Conservation (phyloP, 1,284 basidiomycete species). For the Microbotryum scabiosae region DNA sequence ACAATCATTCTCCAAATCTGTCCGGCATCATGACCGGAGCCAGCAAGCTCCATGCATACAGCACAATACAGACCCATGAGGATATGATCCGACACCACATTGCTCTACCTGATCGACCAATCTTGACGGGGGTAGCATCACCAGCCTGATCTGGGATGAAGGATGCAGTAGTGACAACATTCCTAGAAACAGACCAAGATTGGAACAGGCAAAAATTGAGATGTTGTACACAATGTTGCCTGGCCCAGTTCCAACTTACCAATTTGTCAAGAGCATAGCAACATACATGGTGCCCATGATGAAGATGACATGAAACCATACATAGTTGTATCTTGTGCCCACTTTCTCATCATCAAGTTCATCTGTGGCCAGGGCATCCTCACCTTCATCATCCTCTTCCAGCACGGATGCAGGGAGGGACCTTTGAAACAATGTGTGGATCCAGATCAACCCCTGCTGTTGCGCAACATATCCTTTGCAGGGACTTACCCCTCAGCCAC, state of each 20-base stretch:
- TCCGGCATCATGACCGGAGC: conserved; percentile 83
- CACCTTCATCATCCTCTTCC: conserved; percentile 62
- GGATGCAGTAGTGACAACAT: conserved; percentile 50
- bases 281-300: conserved; percentile 96
- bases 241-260: conserved; percentile 43
- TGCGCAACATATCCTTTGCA: not conserved
- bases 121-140: conserved; percentile 62
- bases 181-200: conserved; percentile 47
- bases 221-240: not conserved
- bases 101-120: conserved; percentile 86
- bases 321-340: conserved; percentile 97
- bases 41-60: conserved; percentile 78
- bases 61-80: conserved; percentile 81
- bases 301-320: conserved; percentile 98
- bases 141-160: not conserved
- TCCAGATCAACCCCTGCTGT: not conserved
- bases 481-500: conserved; percentile 76
- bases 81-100: conserved; percentile 99
- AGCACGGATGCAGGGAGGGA: conserved; percentile 78
- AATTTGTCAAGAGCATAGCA: conserved; percentile 96
- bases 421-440: not conserved
- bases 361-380: conserved; percentile 56
- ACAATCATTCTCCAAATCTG: conserved; percentile 34
- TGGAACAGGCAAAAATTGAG: not conserved
- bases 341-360: conserved; percentile 80